Base-by-base conservation (phyloP, 1,284 basidiomycete species). In the Austroboletus rostrupii region DNA sequence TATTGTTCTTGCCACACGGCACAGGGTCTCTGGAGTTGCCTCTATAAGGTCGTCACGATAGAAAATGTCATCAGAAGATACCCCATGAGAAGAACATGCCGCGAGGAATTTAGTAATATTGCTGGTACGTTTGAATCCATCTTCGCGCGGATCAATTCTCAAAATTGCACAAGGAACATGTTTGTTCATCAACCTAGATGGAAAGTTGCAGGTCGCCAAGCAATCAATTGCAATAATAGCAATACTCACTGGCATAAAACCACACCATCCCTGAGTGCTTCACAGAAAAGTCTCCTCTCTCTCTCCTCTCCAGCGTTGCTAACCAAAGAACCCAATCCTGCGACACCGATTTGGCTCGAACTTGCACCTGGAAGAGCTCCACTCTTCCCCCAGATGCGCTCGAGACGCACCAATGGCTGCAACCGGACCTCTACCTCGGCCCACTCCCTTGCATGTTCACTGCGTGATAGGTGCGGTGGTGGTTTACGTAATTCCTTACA, bases 231-330 rank as follows among this genome's bases (percentile, higher is more conserved):
- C 8, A 13, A 56, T 20, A 29, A 49, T 17, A 49, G 29, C 43
- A 40, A 57, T 42, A 55, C 47, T 83, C 85, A 92, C 91, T 90
- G 85, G 80, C 90, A 93, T 20, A 95, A 76, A 26, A 94, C 79
- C 65, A 85, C 87, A 2, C 92, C 92, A 72, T 95, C 92, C 58
- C 81, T 72, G 53, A 93, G 65, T 1, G 87, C 83, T 50, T 90
- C 87, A 42, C 76, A 76, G 61, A 93, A 92, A 32, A 81, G 66
- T 51, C 74, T 78, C 54, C 80, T 69, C 68, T 93, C 90, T 57
- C 83, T 74, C 57, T 90, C 87, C 66, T 89, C 89, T 29, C 83
- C 82, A 43, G 70, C 75, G 51, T 62, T 71, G 63, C 72, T 81
- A 49, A 74, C 61, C 51, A 59, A 68, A 32, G 63, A 71, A 51